A percentile compares a stretch with the other conserved stretches of the same genome.
These are phyloP conservation scores for Alternaria brassicae DNA, from an alignment of 2,329 filamentous ascomycete species.

Conservation along the genomic window DNA sequence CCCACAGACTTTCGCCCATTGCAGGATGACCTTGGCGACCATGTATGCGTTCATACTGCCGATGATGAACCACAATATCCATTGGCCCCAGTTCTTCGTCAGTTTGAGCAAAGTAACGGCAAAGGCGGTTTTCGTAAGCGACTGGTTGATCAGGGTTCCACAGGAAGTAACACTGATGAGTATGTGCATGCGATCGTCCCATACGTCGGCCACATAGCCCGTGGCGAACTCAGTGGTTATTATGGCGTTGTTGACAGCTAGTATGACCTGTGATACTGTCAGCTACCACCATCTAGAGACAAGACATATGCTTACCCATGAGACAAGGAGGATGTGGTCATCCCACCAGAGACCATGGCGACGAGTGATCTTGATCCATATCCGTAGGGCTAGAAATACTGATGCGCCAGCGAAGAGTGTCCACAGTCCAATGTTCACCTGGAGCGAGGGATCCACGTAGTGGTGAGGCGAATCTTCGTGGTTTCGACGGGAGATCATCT, in stretches of 20 bases:
- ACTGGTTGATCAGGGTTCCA: conserved; percentile 49
- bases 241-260: conserved; percentile 55
- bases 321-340: conserved; percentile 48
- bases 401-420: conserved; percentile 49
- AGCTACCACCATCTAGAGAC: conserved; percentile 4
- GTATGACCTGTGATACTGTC: conserved; percentile 45
- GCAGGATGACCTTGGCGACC: conserved; percentile 57
- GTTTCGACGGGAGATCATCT: conserved; percentile 34
- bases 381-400: conserved; percentile 44
- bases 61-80: conserved; percentile 60
- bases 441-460: conserved; percentile 47
- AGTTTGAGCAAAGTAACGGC: conserved; percentile 53
- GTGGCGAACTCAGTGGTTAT: conserved; percentile 58
- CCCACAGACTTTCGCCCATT: conserved; percentile 59
- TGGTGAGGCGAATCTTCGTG: conserved; percentile 25
- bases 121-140: conserved; percentile 50
- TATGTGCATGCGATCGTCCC: conserved; percentile 62
- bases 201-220: conserved; percentile 57
- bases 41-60: conserved; percentile 59
- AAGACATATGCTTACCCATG: conserved; percentile 41
- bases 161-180: conserved; percentile 57
- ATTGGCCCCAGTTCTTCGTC: conserved; percentile 55
- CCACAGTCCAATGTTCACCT: conserved; percentile 50
- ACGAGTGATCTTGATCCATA: conserved; percentile 50
- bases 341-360: conserved; percentile 53